Evolutionary conservation across 2,329 filamentous ascomycete genomes (phyloP).

Genomic region (Colletotrichum lupini): DNA sequence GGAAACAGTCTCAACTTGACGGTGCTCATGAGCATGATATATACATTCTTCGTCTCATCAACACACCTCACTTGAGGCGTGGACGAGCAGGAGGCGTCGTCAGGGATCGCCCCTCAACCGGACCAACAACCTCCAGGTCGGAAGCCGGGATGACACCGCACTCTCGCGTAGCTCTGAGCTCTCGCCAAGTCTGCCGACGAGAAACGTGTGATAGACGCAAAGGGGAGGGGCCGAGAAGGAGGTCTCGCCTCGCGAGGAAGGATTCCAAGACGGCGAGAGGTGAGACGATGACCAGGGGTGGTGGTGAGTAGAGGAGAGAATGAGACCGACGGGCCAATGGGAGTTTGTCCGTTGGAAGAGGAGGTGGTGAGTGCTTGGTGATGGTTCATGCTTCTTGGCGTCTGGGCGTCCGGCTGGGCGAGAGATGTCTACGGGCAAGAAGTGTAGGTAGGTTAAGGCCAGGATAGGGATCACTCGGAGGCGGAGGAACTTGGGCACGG

Average conservation of each 20-base stretch:
- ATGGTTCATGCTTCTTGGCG: neutral
- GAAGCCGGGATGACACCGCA: neutral
- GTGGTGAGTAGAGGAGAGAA: neutral
- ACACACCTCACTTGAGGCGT: neutral
- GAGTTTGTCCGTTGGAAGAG: neutral
- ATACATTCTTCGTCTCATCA: neutral
- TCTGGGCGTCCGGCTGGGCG: neutral
- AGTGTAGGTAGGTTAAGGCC: too few species aligned
- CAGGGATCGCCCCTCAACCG: neutral
- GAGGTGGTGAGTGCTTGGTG: neutral
- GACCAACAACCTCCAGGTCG: neutral
- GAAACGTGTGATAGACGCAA: neutral
- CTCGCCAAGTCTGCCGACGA: too few species aligned
- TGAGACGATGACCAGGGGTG: neutral
- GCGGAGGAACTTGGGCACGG: neutral
- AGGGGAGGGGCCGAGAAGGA: neutral
- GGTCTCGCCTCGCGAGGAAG: constrained; percentile 10
- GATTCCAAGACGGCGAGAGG: neutral
- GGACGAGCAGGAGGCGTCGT: neutral
- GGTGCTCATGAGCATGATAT: constrained; percentile 3
- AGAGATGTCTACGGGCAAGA: neutral
- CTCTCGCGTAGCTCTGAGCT: neutral
- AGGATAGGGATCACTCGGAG: neutral
- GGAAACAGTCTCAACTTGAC: neutral
- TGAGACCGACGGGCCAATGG: neutral